These are phyloP conservation scores for Lentinula guzmanii DNA, from an alignment of 768 basidiomycete species.

Conservation along the genomic window DNA sequence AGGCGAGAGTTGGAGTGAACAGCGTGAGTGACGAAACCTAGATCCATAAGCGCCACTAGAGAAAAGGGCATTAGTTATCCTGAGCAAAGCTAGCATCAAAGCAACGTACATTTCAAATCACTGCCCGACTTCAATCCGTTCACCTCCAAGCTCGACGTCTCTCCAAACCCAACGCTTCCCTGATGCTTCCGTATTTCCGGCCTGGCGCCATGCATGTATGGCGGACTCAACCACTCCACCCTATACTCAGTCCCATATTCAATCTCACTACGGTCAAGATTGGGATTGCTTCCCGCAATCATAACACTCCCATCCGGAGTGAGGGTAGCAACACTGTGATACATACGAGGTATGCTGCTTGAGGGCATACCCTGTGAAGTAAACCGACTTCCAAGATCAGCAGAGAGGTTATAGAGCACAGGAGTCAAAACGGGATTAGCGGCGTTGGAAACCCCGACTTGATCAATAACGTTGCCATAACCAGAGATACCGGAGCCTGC, in stretches of 20 bases:
- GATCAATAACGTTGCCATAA: slow-evolving; percentile 66
- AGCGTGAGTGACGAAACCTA: slow-evolving; percentile 77
- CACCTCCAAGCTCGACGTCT: slow-evolving; percentile 41
- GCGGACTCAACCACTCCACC: slow-evolving; percentile 81
- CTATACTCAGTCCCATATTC: slow-evolving; percentile 83
- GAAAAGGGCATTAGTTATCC: background rate
- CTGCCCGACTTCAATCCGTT: slow-evolving; percentile 26
- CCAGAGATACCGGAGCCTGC: slow-evolving; percentile 69
- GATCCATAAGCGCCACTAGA: slow-evolving; percentile 71
- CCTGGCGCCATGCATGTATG: slow-evolving; percentile 63
- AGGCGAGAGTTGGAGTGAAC: slow-evolving; percentile 73
- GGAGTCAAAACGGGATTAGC: slow-evolving; percentile 65
- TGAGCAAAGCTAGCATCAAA: background rate
- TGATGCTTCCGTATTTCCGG: slow-evolving; percentile 40
- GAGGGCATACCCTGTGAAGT: slow-evolving; percentile 49
- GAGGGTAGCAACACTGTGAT: slow-evolving; percentile 80
- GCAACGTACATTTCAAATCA: slow-evolving; percentile 43
- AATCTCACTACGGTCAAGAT: slow-evolving; percentile 67
- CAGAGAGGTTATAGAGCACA: slow-evolving; percentile 61
- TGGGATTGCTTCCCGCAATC: slow-evolving; percentile 83
- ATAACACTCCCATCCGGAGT: slow-evolving; percentile 67
- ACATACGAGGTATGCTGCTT: slow-evolving; percentile 67
- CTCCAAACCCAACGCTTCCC: slow-evolving; percentile 35
- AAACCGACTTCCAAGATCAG: slow-evolving; percentile 52
- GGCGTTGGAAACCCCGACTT: slow-evolving; percentile 74